Conservation (phyloP, 352 stramenopile species). For the Pythium monospermum region DNA sequence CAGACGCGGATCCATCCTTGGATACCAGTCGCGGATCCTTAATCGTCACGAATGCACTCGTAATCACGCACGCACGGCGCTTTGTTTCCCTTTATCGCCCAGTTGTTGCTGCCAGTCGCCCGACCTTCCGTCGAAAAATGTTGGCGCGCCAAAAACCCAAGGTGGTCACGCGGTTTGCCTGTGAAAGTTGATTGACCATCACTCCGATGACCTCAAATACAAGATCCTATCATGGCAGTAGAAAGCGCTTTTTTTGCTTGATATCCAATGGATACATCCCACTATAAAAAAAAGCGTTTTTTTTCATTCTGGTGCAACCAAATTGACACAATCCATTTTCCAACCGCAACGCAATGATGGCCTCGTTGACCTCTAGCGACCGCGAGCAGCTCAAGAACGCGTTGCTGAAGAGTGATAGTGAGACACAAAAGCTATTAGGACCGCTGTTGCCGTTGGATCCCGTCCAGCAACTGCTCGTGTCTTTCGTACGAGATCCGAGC, state of each 20-base stretch:
- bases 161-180: conserved; percentile 3
- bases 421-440: conserved; percentile 49
- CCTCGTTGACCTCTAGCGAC: conserved; percentile 23
- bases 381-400: conserved; percentile 31
- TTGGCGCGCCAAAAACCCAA: conserved; percentile 8
- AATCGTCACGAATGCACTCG: not conserved
- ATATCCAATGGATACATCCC: conserved; percentile 16
- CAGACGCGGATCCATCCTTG: not conserved
- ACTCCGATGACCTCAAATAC: conserved; percentile 1
- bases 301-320: not conserved
- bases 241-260: conserved; percentile 5
- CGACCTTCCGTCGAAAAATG: conserved; percentile 18
- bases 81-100: not conserved
- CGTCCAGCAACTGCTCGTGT: conserved; percentile 66
- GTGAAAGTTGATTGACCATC: conserved; percentile 11
- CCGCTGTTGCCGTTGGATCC: conserved; percentile 52
- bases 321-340: not conserved
- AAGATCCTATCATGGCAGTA: not conserved
- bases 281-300: conserved; percentile 4
- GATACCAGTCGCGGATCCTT: not conserved
- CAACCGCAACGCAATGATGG: not conserved
- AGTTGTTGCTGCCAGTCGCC: not conserved
- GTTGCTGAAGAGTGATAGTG: conserved; percentile 38
- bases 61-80: not conserved
- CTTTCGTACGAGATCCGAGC: conserved; percentile 55